Conservation (phyloP, 441 rosid genomes). For the Sinapis alba region DNA sequence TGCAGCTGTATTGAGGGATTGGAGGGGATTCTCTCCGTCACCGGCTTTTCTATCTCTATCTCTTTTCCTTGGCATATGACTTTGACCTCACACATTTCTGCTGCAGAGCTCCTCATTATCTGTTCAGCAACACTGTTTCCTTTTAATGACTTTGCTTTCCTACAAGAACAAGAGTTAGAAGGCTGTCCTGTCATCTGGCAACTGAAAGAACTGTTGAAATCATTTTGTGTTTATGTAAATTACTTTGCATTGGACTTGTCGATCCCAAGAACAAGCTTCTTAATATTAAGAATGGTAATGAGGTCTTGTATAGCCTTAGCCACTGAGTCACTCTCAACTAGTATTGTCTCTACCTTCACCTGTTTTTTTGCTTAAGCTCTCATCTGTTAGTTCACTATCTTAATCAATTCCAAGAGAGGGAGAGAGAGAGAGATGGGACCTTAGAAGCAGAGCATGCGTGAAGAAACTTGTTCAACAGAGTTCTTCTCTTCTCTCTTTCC, state of each 20-base stretch:
- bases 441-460: slow-evolving; percentile 56
- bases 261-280: slow-evolving; percentile 77
- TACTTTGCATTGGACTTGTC: slow-evolving; percentile 65
- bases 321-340: slow-evolving; percentile 74
- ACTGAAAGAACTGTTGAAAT: background rate
- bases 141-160: slow-evolving; percentile 53
- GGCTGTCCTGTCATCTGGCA: background rate
- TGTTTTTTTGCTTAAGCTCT: slow-evolving; percentile 27
- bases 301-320: slow-evolving; percentile 71
- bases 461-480: slow-evolving; percentile 57
- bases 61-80: slow-evolving; percentile 65
- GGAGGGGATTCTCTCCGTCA: slow-evolving; percentile 23
- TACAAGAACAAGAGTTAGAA: slow-evolving; percentile 20
- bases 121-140: slow-evolving; percentile 63
- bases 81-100: slow-evolving; percentile 58
- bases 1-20: slow-evolving; percentile 19
- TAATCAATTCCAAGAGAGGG: background rate
- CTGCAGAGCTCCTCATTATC: slow-evolving; percentile 51
- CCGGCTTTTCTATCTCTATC: slow-evolving; percentile 33
- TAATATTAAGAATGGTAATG: slow-evolving; percentile 68
- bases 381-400: slow-evolving; percentile 10
- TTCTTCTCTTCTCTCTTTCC: slow-evolving; percentile 63
- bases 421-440: slow-evolving; percentile 43
- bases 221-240: background rate
- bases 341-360: slow-evolving; percentile 75